Conservation (phyloP, 164 flowering plant species). For the Kalanchoe fedtschenkoi region DNA sequence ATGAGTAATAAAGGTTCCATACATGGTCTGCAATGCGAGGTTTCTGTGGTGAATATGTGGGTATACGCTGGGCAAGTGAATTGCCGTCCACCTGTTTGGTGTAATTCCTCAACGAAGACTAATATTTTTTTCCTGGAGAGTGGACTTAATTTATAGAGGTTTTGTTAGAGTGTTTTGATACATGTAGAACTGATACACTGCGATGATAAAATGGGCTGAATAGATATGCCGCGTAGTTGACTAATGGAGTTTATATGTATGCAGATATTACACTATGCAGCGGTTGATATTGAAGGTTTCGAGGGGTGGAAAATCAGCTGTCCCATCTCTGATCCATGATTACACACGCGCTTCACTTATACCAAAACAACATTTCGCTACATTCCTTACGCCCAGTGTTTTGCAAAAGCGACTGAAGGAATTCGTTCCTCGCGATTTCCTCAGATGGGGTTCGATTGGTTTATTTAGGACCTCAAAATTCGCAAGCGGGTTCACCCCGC, state of each 20-base stretch:
- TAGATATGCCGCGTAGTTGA: background rate
- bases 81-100: background rate
- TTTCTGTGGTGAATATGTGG: no score
- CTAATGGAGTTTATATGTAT: background rate
- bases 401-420: constrained; percentile 10
- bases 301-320: constrained; percentile 13
- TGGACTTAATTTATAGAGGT: no score
- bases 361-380: constrained; percentile 11
- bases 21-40: no score
- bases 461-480: constrained; percentile 42
- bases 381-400: constrained; percentile 9
- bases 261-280: constrained; percentile 14
- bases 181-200: no score
- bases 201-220: no score
- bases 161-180: no score
- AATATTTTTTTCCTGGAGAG: background rate
- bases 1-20: no score
- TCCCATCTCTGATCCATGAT: constrained; percentile 8
- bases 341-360: constrained; percentile 6
- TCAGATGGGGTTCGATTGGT: constrained; percentile 60
- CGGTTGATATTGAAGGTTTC: constrained; percentile 15
- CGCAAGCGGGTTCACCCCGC: constrained; percentile 71
- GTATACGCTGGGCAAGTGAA: background rate
- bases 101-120: background rate
- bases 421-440: constrained; percentile 33